These are phyloP conservation scores for California macrophylla DNA, from an alignment of 441 rosid species.

Conservation along the genomic window DNA sequence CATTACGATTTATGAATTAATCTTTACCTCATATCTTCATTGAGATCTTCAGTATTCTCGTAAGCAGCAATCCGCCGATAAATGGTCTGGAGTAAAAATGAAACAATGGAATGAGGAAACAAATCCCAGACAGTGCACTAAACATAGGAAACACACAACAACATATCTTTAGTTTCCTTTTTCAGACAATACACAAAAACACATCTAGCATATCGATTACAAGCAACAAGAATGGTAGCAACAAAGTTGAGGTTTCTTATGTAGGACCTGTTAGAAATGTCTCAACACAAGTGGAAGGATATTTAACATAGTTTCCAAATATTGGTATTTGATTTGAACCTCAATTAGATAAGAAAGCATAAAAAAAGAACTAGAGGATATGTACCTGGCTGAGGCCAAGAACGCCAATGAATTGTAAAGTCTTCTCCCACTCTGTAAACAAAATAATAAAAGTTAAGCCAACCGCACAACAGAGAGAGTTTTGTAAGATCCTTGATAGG, in stretches of 20 bases:
- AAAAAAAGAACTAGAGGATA: conserved; percentile 10
- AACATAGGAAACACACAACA: conserved; percentile 1
- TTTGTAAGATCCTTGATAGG: background rate
- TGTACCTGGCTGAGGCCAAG: conserved; percentile 59
- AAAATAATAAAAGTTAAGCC: conserved; percentile 16
- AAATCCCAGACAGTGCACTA: background rate
- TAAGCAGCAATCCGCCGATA: conserved; percentile 59
- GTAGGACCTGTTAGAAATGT: background rate
- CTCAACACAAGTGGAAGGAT: background rate
- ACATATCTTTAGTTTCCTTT: background rate
- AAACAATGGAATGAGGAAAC: conserved; percentile 13
- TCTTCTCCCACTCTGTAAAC: conserved; percentile 79
- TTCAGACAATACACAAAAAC: background rate
- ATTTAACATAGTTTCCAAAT: background rate
- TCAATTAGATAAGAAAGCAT: conserved; percentile 14
- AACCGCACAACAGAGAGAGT: background rate
- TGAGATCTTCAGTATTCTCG: conserved; percentile 50
- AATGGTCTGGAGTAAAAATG: conserved; percentile 42
- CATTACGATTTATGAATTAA: background rate
- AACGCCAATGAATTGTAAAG: conserved; percentile 67
- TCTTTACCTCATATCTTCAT: conserved; percentile 65
- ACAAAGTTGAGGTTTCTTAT: background rate
- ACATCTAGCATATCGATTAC: too few species aligned
- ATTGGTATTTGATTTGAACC: background rate
- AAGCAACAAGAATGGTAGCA: too few species aligned